These are phyloP conservation scores for Boletus smithii DNA, from an alignment of 1,284 basidiomycete genomes.

Conservation along the genomic window DNA sequence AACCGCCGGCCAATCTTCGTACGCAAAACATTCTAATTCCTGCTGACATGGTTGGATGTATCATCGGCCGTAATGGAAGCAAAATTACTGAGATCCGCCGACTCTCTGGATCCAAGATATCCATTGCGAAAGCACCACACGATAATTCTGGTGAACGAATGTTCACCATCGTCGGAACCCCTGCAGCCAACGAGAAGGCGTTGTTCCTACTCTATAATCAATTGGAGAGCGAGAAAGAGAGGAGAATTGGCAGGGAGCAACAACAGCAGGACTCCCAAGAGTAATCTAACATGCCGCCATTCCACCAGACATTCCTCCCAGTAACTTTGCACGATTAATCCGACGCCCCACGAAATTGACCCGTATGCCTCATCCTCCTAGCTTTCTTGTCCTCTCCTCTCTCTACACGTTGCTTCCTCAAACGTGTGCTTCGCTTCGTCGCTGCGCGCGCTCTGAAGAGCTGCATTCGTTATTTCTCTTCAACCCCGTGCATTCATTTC, in stretches of 20 bases:
- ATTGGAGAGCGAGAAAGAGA: conserved; percentile 93
- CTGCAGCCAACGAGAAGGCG: conserved; percentile 95
- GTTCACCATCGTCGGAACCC: conserved; percentile 98
- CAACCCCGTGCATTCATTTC: conserved; percentile 28
- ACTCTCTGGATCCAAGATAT: conserved; percentile 94
- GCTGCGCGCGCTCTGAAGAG: conserved; percentile 15
- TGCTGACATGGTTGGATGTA: conserved; percentile 97
- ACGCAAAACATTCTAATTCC: conserved; percentile 99
- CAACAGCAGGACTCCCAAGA: conserved; percentile 60
- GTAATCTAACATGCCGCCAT: conserved; percentile 25
- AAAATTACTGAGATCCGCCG: conserved; percentile 99
- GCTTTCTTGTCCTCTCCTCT: conserved; percentile 30
- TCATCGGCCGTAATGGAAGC: conserved; percentile 93
- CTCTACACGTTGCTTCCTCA: conserved; percentile 12
- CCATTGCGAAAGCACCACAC: conserved; percentile 97
- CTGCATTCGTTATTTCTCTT: conserved; percentile 27
- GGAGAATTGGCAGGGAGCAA: conserved; percentile 79
- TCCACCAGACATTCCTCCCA: conserved; percentile 1
- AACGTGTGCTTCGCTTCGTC: conserved; percentile 15
- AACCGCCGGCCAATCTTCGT: conserved; percentile 73
- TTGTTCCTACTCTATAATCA: conserved; percentile 97
- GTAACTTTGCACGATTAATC: conserved; percentile 15
- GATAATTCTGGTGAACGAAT: conserved; percentile 98
- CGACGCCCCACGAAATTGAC: conserved; percentile 14
- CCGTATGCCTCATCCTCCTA: conserved; percentile 26